Evolutionary conservation across 2,329 filamentous ascomycete genomes (phyloP).

Genomic region (Rugonectria rugulosa): DNA sequence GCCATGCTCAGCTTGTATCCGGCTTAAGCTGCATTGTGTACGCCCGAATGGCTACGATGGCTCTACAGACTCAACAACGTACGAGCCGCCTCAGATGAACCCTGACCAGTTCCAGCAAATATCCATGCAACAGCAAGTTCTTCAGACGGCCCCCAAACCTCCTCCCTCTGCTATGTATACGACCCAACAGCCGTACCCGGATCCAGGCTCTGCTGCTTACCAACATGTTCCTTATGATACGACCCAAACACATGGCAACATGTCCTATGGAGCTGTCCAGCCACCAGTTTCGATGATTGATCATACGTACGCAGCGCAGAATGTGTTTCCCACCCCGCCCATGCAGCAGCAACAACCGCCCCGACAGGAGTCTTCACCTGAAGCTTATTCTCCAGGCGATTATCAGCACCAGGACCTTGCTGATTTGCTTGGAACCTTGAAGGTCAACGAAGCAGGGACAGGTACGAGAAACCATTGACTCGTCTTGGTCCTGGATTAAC

Average conservation of each 20-base stretch:
- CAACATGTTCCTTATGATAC: conserved; percentile 57
- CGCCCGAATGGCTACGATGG: conserved; percentile 79
- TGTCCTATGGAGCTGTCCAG: conserved; percentile 63
- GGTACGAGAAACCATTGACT: conserved; percentile 62
- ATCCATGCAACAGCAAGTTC: conserved; percentile 56
- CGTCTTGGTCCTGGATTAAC: conserved; percentile 20
- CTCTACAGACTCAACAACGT: conserved; percentile 47
- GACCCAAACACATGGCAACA: conserved; percentile 51
- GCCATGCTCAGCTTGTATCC: conserved; percentile 93
- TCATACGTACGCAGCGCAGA: conserved; percentile 56
- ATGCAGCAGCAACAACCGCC: conserved; percentile 40
- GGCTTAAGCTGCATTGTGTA: conserved; percentile 91
- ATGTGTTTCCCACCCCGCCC: conserved; percentile 63
- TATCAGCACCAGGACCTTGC: conserved; percentile 76
- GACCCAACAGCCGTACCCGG: conserved; percentile 57
- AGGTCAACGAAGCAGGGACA: conserved; percentile 85
- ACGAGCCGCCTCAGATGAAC: conserved; percentile 44
- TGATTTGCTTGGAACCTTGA: conserved; percentile 84
- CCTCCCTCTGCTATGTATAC: conserved; percentile 54
- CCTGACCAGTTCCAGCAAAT: conserved; percentile 57
- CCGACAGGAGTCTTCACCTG: conserved; percentile 48
- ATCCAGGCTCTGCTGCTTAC: conserved; percentile 54
- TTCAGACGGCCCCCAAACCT: conserved; percentile 51
- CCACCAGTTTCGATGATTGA: conserved; percentile 59
- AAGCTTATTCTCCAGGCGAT: conserved; percentile 66